A percentile compares a stretch with the other conserved stretches of the same genome.
Evolutionary conservation across 2,329 filamentous ascomycete genomes (phyloP).

Genomic region (Coccinonectria pachysandricola): DNA sequence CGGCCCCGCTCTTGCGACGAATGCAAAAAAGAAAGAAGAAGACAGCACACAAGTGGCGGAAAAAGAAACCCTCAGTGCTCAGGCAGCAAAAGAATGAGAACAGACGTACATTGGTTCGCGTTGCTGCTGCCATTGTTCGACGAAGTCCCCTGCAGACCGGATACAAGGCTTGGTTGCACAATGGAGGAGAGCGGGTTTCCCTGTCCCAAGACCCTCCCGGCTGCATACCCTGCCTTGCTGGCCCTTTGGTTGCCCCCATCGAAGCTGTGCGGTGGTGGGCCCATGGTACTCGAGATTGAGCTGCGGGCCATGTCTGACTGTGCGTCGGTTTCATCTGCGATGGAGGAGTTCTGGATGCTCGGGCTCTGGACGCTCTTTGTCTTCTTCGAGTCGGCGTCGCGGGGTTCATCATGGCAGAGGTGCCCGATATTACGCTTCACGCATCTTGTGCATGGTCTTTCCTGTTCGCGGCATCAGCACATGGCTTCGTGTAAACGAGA

Average conservation of each 20-base stretch:
- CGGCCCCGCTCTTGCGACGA: slow-evolving; percentile 16
- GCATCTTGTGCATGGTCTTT: slow-evolving; percentile 92
- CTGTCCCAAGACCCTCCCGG: slow-evolving; percentile 35
- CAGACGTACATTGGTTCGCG: slow-evolving; percentile 63
- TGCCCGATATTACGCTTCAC: slow-evolving; percentile 98
- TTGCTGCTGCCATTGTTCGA: slow-evolving; percentile 44
- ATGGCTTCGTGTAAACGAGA: slow-evolving; percentile 5
- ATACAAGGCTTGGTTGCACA: slow-evolving; percentile 60
- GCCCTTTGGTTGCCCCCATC: slow-evolving; percentile 25
- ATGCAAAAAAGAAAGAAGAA: slow-evolving; percentile 15
- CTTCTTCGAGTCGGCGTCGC: slow-evolving; percentile 74
- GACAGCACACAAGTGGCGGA: slow-evolving; percentile 7
- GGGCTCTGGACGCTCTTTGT: slow-evolving; percentile 48
- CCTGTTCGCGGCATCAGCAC: slow-evolving; percentile 41
- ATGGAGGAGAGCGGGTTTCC: slow-evolving; percentile 53
- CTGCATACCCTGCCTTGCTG: slow-evolving; percentile 33
- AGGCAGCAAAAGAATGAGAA: slow-evolving; percentile 15
- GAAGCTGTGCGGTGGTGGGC: slow-evolving; percentile 35
- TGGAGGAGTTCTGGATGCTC: slow-evolving; percentile 35
- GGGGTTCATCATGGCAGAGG: slow-evolving; percentile 93
- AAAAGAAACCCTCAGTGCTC: slow-evolving; percentile 9
- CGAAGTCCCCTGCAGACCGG: slow-evolving; percentile 54
- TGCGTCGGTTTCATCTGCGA: slow-evolving; percentile 51
- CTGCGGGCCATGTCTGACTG: slow-evolving; percentile 39
- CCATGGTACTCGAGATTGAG: slow-evolving; percentile 49